These are phyloP conservation scores for Phyllosticta ampelicida DNA, from an alignment of 2,329 filamentous ascomycete genomes.

Conservation along the genomic window DNA sequence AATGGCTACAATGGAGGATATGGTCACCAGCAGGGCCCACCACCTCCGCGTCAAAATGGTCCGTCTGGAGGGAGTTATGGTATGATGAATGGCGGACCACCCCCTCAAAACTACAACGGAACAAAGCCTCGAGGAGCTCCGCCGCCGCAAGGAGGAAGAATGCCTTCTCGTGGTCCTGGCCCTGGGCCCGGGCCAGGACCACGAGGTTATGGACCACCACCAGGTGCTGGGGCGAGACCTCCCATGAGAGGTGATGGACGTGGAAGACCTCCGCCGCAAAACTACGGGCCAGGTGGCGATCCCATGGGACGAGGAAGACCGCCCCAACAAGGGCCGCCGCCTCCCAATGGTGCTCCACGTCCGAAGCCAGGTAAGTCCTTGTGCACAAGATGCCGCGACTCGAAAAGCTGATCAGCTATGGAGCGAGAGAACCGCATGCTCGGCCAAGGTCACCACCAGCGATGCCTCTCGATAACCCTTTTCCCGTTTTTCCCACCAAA, in stretches of 20 bases:
- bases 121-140: conserved; percentile 3
- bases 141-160: neutral
- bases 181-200: neutral
- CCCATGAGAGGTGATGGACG: neutral
- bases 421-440: too few relatives aligned
- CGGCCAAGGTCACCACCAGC: conserved; percentile 17
- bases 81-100: conserved; percentile 13
- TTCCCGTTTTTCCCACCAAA: conserved; percentile 34
- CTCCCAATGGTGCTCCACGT: conserved; percentile 5
- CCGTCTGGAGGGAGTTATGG: conserved; percentile 16
- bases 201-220: conserved; percentile 4
- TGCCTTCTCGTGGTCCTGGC: neutral
- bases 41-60: neutral
- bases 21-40: conserved; percentile 17
- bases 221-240: neutral
- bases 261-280: conserved; percentile 1
- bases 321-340: neutral
- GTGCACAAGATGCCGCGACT: neutral
- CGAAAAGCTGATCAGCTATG: conserved; percentile 14
- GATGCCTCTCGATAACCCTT: conserved; percentile 34
- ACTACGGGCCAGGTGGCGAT: conserved; percentile 3
- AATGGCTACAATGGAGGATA: conserved; percentile 11
- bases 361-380: conserved; percentile 9
- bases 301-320: conserved; percentile 8
- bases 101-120: conserved; percentile 10